Evolutionary conservation across 306 rosid genomes (phyloP), one percentile per base, ranked within the genome.

Genomic region (Luffa acutangula): DNA sequence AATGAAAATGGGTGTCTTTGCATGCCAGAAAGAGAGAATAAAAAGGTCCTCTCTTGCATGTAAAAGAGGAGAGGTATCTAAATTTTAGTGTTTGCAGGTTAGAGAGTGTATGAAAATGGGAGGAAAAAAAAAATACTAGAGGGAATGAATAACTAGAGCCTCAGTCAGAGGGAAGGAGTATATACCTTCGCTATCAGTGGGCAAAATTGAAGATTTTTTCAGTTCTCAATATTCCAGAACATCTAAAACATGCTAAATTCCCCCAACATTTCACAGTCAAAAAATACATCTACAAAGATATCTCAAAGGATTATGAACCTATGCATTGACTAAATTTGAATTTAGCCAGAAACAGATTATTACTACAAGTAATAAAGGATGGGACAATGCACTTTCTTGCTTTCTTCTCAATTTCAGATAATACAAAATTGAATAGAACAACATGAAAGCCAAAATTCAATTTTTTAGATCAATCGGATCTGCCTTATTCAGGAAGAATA

Each of bases 391-490:
- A 45, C 58, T 82, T 36, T 34, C 21, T 25, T 25, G 31, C 31
- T 87, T 82, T 79, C 85, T 84, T 63, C 83, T 59, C 82, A 80
- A 52, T 58, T 80, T 66, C 39, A 21, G 49, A 79, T 80, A 79
- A 80, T 51, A 84, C 10, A 63, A 2, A 10, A 71, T 21, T 2
- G 57, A 52, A 51, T 15, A 33, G 33, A 74, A 49, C 34, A 74
- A 34, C 64, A 52, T 75, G 59, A 53, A 49, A 49, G 33, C 34
- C 2, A 75, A 17, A 48, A 53, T 75, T 51, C 59, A 36, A 52
- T 52, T 33, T 45, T 76, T 39, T 48, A 46, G 75, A 56, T 60
- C 60, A 81, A 80, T 84, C 17, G 54, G 49, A 79, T 58, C 33
- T 56, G 78, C 72, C 79, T 73, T 81, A 81, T 83, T 83, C 65